These are phyloP conservation scores for Penicillium lividum DNA, from an alignment of 495 filamentous ascomycete genomes.

Conservation along the genomic window DNA sequence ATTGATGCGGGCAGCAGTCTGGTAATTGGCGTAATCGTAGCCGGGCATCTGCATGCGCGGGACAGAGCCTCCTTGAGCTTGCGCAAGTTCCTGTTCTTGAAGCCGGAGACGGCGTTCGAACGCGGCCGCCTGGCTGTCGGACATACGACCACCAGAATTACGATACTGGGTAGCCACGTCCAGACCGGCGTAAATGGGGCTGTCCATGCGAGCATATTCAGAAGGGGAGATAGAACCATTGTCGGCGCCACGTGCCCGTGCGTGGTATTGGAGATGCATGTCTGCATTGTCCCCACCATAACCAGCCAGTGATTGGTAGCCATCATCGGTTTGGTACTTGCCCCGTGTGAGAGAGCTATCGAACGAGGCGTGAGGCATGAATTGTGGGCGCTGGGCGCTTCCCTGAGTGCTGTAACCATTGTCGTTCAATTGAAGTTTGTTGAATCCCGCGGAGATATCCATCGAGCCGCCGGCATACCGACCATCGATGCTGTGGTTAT, in stretches of 20 bases:
- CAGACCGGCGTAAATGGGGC: slow-evolving; percentile 56
- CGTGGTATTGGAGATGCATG: slow-evolving; percentile 33
- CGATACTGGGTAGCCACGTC: slow-evolving; percentile 45
- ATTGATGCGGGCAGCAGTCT: slow-evolving; percentile 37
- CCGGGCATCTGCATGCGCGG: slow-evolving; percentile 43
- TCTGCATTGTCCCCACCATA: slow-evolving; percentile 34
- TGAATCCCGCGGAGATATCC: slow-evolving; percentile 35
- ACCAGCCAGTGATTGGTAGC: slow-evolving; percentile 28
- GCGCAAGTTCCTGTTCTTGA: slow-evolving; percentile 51
- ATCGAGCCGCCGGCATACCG: slow-evolving; percentile 34
- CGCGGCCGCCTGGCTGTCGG: slow-evolving; percentile 40
- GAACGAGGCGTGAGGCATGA: slow-evolving; percentile 33
- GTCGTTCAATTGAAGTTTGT: slow-evolving; percentile 41
- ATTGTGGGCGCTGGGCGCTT: slow-evolving; percentile 29
- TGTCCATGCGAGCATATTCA: slow-evolving; percentile 57
- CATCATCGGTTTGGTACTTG: slow-evolving; percentile 33
- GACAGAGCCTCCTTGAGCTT: slow-evolving; percentile 33
- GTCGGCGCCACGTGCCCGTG: slow-evolving; percentile 26
- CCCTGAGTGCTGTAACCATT: slow-evolving; percentile 23
- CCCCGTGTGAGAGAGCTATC: slow-evolving; percentile 35
- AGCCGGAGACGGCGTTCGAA: slow-evolving; percentile 53
- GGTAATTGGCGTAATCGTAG: slow-evolving; percentile 44
- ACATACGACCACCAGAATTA: slow-evolving; percentile 40
- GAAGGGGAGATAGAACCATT: slow-evolving; percentile 53
- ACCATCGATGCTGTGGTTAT: slow-evolving; percentile 37